Conservation (phyloP, 2,329 filamentous ascomycete species). For the Zasmidium citrigriseum region DNA sequence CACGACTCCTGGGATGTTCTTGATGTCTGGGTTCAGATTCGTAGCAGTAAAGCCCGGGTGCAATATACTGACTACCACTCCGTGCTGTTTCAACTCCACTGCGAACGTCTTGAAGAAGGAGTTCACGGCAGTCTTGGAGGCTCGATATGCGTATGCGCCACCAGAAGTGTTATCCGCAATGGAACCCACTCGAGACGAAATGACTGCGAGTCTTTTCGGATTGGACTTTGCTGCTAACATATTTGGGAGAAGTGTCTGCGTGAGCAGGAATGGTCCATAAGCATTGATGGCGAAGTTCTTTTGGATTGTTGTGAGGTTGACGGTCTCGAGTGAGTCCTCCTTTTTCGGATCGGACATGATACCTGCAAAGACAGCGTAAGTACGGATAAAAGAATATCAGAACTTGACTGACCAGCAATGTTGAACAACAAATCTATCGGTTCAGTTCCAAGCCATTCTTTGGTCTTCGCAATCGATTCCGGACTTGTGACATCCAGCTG, state of each 20-base stretch:
- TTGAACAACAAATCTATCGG: slow-evolving; percentile 37
- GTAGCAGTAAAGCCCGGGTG: slow-evolving; percentile 44
- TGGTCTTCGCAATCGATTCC: slow-evolving; percentile 33
- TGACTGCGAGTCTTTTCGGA: slow-evolving; percentile 29
- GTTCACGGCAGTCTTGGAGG: slow-evolving; percentile 44
- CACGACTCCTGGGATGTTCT: slow-evolving; percentile 38
- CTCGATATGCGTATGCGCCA: slow-evolving; percentile 42
- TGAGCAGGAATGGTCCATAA: slow-evolving; percentile 35
- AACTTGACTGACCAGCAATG: slow-evolving; percentile 6
- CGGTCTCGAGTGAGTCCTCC: slow-evolving; percentile 32
- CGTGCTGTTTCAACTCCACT: slow-evolving; percentile 38
- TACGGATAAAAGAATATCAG: background rate
- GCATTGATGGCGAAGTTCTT: slow-evolving; percentile 35
- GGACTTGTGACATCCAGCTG: slow-evolving; percentile 33
- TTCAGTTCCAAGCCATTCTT: slow-evolving; percentile 22
- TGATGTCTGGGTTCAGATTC: slow-evolving; percentile 31
- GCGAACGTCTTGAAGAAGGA: slow-evolving; percentile 42
- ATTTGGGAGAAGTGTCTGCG: slow-evolving; percentile 42
- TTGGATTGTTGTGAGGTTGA: slow-evolving; percentile 30
- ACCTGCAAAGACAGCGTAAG: slow-evolving; percentile 17
- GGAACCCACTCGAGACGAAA: slow-evolving; percentile 42
- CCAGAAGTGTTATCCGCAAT: slow-evolving; percentile 42
- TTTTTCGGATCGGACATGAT: slow-evolving; percentile 24
- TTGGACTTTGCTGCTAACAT: slow-evolving; percentile 27
- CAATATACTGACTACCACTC: slow-evolving; percentile 37